These are phyloP conservation scores for Bisporella sp. DNA, from an alignment of 2,329 filamentous ascomycete species.

Conservation along the genomic window DNA sequence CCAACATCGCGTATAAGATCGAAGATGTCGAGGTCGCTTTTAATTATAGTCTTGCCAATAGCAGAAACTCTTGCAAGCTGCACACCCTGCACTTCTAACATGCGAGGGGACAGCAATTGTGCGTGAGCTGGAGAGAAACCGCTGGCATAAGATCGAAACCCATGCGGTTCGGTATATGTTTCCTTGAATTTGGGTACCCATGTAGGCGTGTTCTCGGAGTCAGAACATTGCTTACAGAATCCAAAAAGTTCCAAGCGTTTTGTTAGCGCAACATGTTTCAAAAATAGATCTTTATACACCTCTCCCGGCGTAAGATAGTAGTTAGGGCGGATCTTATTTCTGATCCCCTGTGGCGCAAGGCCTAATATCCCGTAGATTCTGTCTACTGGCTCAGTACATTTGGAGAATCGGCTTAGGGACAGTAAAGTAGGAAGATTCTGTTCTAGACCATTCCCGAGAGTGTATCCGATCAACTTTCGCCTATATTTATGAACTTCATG, in stretches of 20 bases:
- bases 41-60: too few relatives aligned
- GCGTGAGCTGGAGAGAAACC: too few relatives aligned
- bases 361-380: neutral
- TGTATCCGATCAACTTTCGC: neutral
- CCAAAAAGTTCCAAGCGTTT: neutral
- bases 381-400: neutral
- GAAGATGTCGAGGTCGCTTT: too few relatives aligned
- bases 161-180: neutral
- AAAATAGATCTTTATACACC: neutral
- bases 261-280: neutral
- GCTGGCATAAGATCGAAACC: neutral
- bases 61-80: too few relatives aligned
- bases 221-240: neutral
- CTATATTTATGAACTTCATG: neutral
- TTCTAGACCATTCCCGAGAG: neutral
- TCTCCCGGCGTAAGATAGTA: neutral
- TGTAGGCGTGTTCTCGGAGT: neutral
- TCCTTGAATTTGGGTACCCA: neutral
- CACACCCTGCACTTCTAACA: too few relatives aligned
- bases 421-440: neutral
- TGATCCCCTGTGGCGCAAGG: neutral
- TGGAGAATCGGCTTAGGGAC: neutral
- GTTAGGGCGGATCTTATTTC: neutral
- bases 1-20: too few relatives aligned
- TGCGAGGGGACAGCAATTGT: neutral